These are phyloP conservation scores for Xylariaceae sp. DNA, from an alignment of 2,329 filamentous ascomycete species.

Conservation along the genomic window DNA sequence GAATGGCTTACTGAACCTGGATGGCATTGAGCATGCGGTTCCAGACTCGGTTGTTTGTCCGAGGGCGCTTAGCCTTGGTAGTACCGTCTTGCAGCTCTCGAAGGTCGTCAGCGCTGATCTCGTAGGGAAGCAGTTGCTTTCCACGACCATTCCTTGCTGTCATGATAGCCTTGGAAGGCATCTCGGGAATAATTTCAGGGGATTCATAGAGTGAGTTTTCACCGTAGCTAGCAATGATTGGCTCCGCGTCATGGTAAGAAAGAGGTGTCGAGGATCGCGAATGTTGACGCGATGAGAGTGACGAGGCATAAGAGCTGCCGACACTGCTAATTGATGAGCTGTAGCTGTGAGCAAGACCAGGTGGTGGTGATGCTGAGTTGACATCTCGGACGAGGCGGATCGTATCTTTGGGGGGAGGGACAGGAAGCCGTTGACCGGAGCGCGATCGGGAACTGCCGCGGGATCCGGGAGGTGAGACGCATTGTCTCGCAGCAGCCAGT, in stretches of 20 bases:
- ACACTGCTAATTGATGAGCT: conserved; percentile 33
- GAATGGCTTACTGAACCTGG: too few relatives aligned
- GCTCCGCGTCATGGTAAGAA: conserved; percentile 36
- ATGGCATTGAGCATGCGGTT: conserved; percentile 48
- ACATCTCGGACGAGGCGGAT: conserved; percentile 36
- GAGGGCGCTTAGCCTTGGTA: conserved; percentile 46
- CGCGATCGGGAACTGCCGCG: too few relatives aligned
- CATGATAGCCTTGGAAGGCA: conserved; percentile 30
- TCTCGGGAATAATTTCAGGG: conserved; percentile 42
- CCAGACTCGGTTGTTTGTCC: conserved; percentile 47
- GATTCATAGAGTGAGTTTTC: conserved; percentile 46
- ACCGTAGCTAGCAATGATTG: conserved; percentile 36
- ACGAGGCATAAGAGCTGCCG: conserved; percentile 47
- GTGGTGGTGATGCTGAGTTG: conserved; percentile 36
- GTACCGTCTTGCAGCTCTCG: conserved; percentile 45
- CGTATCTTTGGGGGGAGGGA: conserved; percentile 39
- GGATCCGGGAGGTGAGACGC: conserved; percentile 44
- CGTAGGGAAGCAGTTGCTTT: conserved; percentile 47
- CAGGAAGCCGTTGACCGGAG: conserved; percentile 34
- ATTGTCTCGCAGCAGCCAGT: conserved; percentile 37
- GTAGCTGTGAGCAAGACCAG: conserved; percentile 44
- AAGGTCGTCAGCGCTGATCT: conserved; percentile 51
- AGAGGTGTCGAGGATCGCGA: conserved; percentile 51
- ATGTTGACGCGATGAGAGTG: conserved; percentile 42
- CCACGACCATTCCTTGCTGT: conserved; percentile 24